Percentiles rank a stretch among this genome's conserved stretches.
These are phyloP conservation scores for Podospora conica DNA, from an alignment of 495 filamentous ascomycete species.

Conservation along the genomic window DNA sequence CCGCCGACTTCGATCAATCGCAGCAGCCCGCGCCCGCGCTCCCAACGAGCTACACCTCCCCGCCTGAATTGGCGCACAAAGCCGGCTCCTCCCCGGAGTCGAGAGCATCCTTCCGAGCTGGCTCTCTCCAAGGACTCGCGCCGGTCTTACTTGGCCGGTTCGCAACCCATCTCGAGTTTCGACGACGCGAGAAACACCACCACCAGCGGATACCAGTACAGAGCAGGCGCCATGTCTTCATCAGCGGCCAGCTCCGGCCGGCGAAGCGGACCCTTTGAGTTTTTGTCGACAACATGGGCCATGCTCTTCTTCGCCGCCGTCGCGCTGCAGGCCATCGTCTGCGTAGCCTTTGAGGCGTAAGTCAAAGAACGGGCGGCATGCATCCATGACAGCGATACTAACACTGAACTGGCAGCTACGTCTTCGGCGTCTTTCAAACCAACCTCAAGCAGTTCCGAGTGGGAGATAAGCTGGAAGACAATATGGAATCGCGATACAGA, in stretches of 20 bases:
- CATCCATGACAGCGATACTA: constrained; percentile 4
- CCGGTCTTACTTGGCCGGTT: constrained; percentile 35
- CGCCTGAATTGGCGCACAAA: constrained; percentile 2
- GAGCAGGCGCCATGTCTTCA: constrained; percentile 23
- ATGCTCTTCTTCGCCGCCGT: constrained; percentile 76
- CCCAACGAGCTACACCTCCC: background rate
- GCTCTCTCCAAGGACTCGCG: constrained; percentile 33
- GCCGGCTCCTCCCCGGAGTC: constrained; percentile 27
- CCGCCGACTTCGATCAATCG: background rate
- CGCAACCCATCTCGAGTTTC: constrained; percentile 31
- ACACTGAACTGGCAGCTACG: constrained; percentile 49
- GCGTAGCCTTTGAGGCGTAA: constrained; percentile 80
- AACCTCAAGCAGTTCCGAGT: constrained; percentile 33
- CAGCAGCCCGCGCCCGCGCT: background rate
- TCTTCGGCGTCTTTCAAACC: constrained; percentile 61
- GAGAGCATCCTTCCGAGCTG: constrained; percentile 28
- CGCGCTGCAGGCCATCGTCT: constrained; percentile 67
- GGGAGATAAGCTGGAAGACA: constrained; percentile 15
- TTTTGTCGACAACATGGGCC: constrained; percentile 77
- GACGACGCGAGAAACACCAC: constrained; percentile 22
- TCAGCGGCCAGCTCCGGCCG: constrained; percentile 15
- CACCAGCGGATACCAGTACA: constrained; percentile 19
- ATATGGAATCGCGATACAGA: constrained; percentile 45
- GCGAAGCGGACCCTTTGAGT: constrained; percentile 49
- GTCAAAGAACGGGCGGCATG: constrained; percentile 26